A percentile compares a stretch with the other conserved stretches of the same genome.
Conservation (phyloP, 768 basidiomycete species). For the Trametes punicea region DNA sequence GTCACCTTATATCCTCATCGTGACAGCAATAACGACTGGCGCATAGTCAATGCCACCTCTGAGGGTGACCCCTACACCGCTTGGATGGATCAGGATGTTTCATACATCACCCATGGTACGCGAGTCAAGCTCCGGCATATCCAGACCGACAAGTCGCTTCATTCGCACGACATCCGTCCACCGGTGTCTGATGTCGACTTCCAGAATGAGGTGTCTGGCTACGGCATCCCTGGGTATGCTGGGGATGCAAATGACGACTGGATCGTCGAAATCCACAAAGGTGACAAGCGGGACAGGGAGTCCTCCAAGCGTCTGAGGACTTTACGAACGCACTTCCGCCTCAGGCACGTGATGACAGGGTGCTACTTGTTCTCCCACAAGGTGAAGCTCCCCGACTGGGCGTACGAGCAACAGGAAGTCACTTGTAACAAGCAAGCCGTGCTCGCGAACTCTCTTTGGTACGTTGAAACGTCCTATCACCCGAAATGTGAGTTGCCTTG, state of each 20-base stretch:
- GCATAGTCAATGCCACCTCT: slow-evolving; percentile 70
- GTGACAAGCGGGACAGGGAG: slow-evolving; percentile 58
- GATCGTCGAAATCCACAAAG: slow-evolving; percentile 80
- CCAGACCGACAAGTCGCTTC: slow-evolving; percentile 78
- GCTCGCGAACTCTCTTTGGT: slow-evolving; percentile 88
- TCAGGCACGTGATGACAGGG: slow-evolving; percentile 82
- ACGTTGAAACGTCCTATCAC: slow-evolving; percentile 83
- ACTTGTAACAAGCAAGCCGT: slow-evolving; percentile 99
- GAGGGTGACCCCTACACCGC: slow-evolving; percentile 41
- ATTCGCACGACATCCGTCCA: slow-evolving; percentile 93
- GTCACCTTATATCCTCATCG: slow-evolving; percentile 98
- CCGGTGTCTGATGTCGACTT: slow-evolving; percentile 98
- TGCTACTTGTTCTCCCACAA: slow-evolving; percentile 99
- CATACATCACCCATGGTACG: slow-evolving; percentile 59
- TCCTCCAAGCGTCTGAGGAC: slow-evolving; percentile 73
- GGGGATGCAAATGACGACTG: slow-evolving; percentile 96
- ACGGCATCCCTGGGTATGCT: slow-evolving; percentile 79
- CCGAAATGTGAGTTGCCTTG: slow-evolving; percentile 51
- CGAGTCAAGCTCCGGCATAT: slow-evolving; percentile 83
- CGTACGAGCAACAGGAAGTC: slow-evolving; percentile 96
- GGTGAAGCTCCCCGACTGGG: slow-evolving; percentile 97
- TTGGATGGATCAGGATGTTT: slow-evolving; percentile 52
- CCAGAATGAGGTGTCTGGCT: slow-evolving; percentile 96
- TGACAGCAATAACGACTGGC: slow-evolving; percentile 96
- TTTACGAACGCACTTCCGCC: slow-evolving; percentile 74